These are phyloP conservation scores for Epichloe aotearoae DNA, from an alignment of 2,329 filamentous ascomycete species.

Conservation along the genomic window DNA sequence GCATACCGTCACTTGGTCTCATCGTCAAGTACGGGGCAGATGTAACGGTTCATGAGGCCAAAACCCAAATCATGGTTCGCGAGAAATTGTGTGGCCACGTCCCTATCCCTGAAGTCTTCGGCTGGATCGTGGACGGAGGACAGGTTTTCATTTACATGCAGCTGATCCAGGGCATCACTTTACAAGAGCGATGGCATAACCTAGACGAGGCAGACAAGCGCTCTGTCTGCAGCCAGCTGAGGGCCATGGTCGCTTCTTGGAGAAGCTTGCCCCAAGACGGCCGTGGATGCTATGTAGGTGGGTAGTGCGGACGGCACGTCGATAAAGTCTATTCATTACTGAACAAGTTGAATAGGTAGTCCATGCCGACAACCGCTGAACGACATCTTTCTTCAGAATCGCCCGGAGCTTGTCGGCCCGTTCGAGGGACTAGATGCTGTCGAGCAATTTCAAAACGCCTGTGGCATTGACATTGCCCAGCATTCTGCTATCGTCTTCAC, in stretches of 20 bases:
- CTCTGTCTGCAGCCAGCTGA: constrained; percentile 18
- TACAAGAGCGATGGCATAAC: constrained; percentile 10
- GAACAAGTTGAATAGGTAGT: constrained; percentile 13
- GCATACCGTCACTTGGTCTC: constrained; percentile 18
- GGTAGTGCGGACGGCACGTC: not conserved
- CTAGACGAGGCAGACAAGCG: constrained; percentile 11
- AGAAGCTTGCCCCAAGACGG: constrained; percentile 9
- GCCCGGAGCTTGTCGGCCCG: constrained; percentile 13
- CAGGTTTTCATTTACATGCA: constrained; percentile 17
- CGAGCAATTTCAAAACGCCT: constrained; percentile 18
- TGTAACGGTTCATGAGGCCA: constrained; percentile 16
- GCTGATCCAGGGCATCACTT: constrained; percentile 10
- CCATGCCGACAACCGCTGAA: constrained; percentile 16
- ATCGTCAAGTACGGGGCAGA: constrained; percentile 22
- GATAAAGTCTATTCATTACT: constrained; percentile 9
- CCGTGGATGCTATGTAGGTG: constrained; percentile 10
- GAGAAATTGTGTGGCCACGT: constrained; percentile 13
- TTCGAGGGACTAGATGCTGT: constrained; percentile 18
- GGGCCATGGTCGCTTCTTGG: constrained; percentile 10
- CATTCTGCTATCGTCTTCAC: constrained; percentile 14
- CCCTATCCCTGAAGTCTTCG: constrained; percentile 22
- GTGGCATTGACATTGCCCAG: constrained; percentile 15
- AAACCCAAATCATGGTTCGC: constrained; percentile 16
- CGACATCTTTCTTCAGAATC: constrained; percentile 16
- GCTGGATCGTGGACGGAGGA: constrained; percentile 9